phyloP scores from a whole-genome alignment of 371 early-diverging fungal genomes.

The Syncephalis plumigaleata region DNA sequence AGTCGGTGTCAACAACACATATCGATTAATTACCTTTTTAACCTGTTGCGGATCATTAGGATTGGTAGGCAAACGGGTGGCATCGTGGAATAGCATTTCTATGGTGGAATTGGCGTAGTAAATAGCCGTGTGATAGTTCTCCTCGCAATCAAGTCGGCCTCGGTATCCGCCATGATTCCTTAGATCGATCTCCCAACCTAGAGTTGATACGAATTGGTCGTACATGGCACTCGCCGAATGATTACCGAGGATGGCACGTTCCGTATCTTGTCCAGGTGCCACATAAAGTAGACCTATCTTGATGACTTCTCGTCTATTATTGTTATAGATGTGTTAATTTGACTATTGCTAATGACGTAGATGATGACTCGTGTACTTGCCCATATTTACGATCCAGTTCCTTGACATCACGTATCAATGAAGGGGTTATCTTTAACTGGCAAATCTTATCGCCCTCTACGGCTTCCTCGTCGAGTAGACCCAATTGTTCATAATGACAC shows the following conservation, averaged over 20 bases:
- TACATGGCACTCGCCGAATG: slow-evolving; percentile 42
- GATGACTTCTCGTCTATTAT: slow-evolving; percentile 48
- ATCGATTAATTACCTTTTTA: slow-evolving; percentile 43
- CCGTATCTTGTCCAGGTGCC: slow-evolving; percentile 78
- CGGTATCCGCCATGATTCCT: slow-evolving; percentile 68
- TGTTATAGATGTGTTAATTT: background rate
- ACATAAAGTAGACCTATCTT: slow-evolving; percentile 87
- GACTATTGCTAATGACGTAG: no score
- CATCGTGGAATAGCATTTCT: slow-evolving; percentile 89
- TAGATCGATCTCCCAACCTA: slow-evolving; percentile 77
- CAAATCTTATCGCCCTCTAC: background rate
- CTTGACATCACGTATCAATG: slow-evolving; percentile 3
- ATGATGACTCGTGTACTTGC: no score
- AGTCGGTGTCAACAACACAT: background rate
- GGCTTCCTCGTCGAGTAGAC: background rate
- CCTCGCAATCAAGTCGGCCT: slow-evolving; percentile 57
- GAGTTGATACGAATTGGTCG: slow-evolving; percentile 58
- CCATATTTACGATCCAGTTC: slow-evolving; percentile 6
- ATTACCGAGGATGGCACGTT: slow-evolving; percentile 67
- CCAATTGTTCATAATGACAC: background rate
- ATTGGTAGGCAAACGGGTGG: slow-evolving; percentile 76
- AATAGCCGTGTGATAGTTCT: slow-evolving; percentile 41
- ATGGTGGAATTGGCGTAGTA: slow-evolving; percentile 67
- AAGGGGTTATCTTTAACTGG: background rate
- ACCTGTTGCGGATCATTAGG: slow-evolving; percentile 56